Evolutionary conservation across 257 asterid genomes (phyloP).

Genomic region (Catharanthus roseus): DNA sequence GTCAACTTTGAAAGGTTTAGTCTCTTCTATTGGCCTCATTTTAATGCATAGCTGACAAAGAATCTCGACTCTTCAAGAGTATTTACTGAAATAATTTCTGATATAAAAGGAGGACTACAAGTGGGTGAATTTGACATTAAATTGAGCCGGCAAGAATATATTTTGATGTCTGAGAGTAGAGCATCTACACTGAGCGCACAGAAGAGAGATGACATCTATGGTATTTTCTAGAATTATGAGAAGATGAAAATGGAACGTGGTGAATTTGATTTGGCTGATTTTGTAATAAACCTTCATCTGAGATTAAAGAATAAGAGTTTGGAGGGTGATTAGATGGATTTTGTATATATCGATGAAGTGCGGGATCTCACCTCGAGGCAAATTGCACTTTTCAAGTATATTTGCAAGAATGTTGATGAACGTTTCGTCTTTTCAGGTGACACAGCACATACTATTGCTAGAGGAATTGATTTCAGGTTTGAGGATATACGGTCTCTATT

Average conservation of each 20-base stretch:
- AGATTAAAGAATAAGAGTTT: constrained; percentile 33
- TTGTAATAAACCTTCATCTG: constrained; percentile 49
- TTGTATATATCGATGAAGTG: constrained; percentile 68
- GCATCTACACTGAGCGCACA: constrained; percentile 37
- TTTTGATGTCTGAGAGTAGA: constrained; percentile 36
- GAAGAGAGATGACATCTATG: constrained; percentile 36
- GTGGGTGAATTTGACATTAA: constrained; percentile 31
- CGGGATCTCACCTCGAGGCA: constrained; percentile 66
- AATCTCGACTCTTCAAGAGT: constrained; percentile 48
- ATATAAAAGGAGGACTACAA: constrained; percentile 53
- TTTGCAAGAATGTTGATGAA: constrained; percentile 49
- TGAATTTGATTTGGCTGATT: constrained; percentile 65
- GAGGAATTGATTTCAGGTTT: constrained; percentile 58
- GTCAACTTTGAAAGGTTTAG: constrained; percentile 48
- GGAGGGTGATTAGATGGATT: constrained; percentile 58
- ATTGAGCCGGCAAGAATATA: constrained; percentile 34
- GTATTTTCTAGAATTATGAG: constrained; percentile 53
- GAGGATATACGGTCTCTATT: constrained; percentile 55
- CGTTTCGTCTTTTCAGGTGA: constrained; percentile 65
- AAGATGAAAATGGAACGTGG: constrained; percentile 45
- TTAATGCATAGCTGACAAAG: constrained; percentile 32
- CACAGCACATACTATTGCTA: constrained; percentile 66
- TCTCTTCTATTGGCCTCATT: constrained; percentile 53
- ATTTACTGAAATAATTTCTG: constrained; percentile 56
- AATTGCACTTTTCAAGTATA: constrained; percentile 44